phyloP scores from a whole-genome alignment of 306 rosid genomes.

The Parietaria judaica region DNA sequence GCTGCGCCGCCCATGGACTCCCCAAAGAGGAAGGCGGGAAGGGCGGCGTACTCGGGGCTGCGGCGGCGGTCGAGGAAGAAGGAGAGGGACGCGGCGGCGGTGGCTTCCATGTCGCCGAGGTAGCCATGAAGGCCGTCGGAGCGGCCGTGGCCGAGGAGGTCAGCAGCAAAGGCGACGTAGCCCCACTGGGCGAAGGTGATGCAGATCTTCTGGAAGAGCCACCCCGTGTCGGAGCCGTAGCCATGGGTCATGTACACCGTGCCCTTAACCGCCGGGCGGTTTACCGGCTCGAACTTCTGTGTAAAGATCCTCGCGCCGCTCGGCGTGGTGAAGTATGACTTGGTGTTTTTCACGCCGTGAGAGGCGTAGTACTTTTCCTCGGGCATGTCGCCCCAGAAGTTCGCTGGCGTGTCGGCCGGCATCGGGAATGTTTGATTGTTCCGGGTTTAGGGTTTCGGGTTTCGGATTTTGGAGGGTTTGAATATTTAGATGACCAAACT shows the following conservation, averaged over 20 bases:
- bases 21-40: slow-evolving; percentile 87
- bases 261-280: slow-evolving; percentile 36
- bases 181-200: slow-evolving; percentile 77
- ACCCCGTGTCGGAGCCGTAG: slow-evolving; percentile 96
- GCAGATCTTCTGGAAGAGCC: slow-evolving; percentile 94
- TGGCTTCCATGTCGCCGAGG: slow-evolving; percentile 74
- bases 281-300: slow-evolving; percentile 57
- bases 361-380: slow-evolving; percentile 86
- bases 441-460: neutral
- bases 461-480: too few relatives aligned
- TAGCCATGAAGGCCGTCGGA: slow-evolving; percentile 88
- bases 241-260: slow-evolving; percentile 88
- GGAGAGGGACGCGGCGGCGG: slow-evolving; percentile 64
- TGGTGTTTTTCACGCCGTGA: slow-evolving; percentile 63
- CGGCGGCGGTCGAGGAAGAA: slow-evolving; percentile 61
- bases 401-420: slow-evolving; percentile 32
- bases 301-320: slow-evolving; percentile 74
- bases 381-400: slow-evolving; percentile 78
- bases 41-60: slow-evolving; percentile 32
- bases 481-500: neutral
- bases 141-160: slow-evolving; percentile 85
- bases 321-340: slow-evolving; percentile 66
- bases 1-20: slow-evolving; percentile 88
- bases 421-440: neutral
- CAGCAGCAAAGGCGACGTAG: slow-evolving; percentile 92